Evolutionary conservation across 805 yeast genomes (phyloP), one percentile per base, ranked within the genome.

Genomic region (Monosporozyma unispora): DNA sequence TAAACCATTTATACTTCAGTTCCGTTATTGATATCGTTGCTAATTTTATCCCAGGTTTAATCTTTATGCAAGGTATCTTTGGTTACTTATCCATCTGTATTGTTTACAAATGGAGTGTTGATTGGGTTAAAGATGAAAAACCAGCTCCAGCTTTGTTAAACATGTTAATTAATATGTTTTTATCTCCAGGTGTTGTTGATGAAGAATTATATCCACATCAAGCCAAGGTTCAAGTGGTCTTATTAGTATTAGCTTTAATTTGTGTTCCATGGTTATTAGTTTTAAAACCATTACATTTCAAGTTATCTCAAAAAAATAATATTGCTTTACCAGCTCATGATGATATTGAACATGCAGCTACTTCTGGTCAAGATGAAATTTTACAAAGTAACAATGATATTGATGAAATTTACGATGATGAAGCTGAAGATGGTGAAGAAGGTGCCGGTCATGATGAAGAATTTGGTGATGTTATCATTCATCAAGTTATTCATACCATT

Each of bases 401-500:
- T 19, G 80, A 72, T 49, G 78, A 70, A 48, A 76, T 69, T 47
- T 69, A 62, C 28, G 55, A 25, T n/a, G 54, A 48, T 6, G 61
- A 48, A 62, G 54, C 70, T 18, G 64, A 64, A 3, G 71, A 71
- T 16, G 80, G 74, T 47, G 78, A 70, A 45, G 77, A 66, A 45
- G 67, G 59, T 22, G 69, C 69, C 44, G 74, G 68, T 40, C 74
- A 70, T 48, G 76, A 70, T 22, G 72, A 64, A 45, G 69, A 71
- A 48, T 78, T 83, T 62, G 84, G 87, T 47, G 90, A 84, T 59
- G 71, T 84, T 19, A 79, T 84, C 72, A 82, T 84, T 53, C 87
- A 84, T 60, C 90, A 84, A 64, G 89, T 84, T 29, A 84, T 84
- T 56, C 88, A 84, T 62, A 84, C 90, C 3, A 84, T 84, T 64